Evolutionary conservation across 2,329 filamentous ascomycete species (phyloP), one percentile per base, ranked within the genome.

Genomic region (Xylariaceae sp.): DNA sequence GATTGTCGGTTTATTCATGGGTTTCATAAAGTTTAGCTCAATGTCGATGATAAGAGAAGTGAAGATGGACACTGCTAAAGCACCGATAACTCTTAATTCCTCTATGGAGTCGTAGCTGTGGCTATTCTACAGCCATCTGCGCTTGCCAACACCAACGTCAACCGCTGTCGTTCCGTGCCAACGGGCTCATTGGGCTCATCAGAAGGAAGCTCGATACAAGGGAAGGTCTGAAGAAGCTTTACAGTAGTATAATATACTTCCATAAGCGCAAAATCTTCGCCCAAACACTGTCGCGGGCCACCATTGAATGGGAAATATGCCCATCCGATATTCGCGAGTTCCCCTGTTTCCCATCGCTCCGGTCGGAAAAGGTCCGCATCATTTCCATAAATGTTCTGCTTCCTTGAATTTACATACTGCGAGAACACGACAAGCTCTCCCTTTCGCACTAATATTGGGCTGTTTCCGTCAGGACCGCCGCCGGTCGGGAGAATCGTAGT

Each of bases 331-430:
- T 46, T 3, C 14, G 28, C 23, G 8, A 53, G 21, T 29, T 52
- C 33, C 9, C 21, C 24, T 4, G 31, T 34, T 16, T 65, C 65
- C 67, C 73, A 75, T 17, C 73, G 58, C 51, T 75, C 72, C 0
- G 73, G 73, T 2, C 65, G 59, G 56, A 74, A 75, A 46, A 70
- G 66, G 6, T 69, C 65, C 8, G 66, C 68, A 24, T 73, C 71
- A 0, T 58, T 21, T 6, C 74, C 74, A 53, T 66, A 75, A 24
- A 75, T 66, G 44, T 74, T 71, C 17, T 65, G 66, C n/a, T 69
- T 65, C 21, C 71, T 65, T 45, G 74, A 71, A 56, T 75, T 67
- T 1, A 61, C 59, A 31, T 71, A 71, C 14, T 71, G 43, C 29
- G 53, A 62, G 43, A 67, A 65, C 0, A 63, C 36, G 1, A 75